Evolutionary conservation across 1,139 yeast species (phyloP).

Genomic region (Pichia terricola): DNA sequence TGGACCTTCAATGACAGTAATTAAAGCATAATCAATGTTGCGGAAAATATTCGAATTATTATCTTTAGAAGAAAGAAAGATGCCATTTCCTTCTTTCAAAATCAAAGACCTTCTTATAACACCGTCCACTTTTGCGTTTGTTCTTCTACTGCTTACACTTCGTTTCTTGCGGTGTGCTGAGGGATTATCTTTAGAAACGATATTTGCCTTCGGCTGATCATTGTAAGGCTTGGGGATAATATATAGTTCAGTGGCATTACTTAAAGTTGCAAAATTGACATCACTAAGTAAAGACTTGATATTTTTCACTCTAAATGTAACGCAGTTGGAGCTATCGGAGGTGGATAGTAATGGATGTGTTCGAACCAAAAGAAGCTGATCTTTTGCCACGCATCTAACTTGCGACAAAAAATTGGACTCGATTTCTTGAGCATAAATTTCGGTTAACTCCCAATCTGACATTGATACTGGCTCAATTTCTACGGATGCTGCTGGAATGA

Average conservation of each 20-base stretch:
- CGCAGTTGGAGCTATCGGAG: slow-evolving; percentile 40
- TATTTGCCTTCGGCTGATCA: not conserved
- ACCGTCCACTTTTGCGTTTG: slow-evolving; percentile 5
- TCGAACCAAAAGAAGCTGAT: slow-evolving; percentile 59
- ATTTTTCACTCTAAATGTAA: slow-evolving; percentile 44
- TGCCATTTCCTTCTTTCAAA: slow-evolving; percentile 20
- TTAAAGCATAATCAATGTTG: slow-evolving; percentile 41
- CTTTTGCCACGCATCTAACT: slow-evolving; percentile 60
- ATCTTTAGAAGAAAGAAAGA: slow-evolving; percentile 4
- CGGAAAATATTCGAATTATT: slow-evolving; percentile 21
- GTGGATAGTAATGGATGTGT: slow-evolving; percentile 43
- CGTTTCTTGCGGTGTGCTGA: slow-evolving; percentile 23
- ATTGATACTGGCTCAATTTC: slow-evolving; percentile 69
- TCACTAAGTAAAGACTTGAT: slow-evolving; percentile 48
- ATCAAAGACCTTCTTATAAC: slow-evolving; percentile 20
- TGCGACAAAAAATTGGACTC: slow-evolving; percentile 73
- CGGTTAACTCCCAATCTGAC: slow-evolving; percentile 89
- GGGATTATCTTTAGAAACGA: slow-evolving; percentile 8
- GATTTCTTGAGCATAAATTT: slow-evolving; percentile 66
- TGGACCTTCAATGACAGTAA: slow-evolving; percentile 52
- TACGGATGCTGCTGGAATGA: slow-evolving; percentile 33
- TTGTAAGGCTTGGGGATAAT: slow-evolving; percentile 57
- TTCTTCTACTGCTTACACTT: slow-evolving; percentile 27
- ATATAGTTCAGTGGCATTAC: slow-evolving; percentile 69
- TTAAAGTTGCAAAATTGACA: slow-evolving; percentile 29